Percentiles rank a stretch among this genome's conserved stretches.
Evolutionary conservation across 352 stramenopile species (phyloP).

Genomic region (Globisporangium sylvaticum): DNA sequence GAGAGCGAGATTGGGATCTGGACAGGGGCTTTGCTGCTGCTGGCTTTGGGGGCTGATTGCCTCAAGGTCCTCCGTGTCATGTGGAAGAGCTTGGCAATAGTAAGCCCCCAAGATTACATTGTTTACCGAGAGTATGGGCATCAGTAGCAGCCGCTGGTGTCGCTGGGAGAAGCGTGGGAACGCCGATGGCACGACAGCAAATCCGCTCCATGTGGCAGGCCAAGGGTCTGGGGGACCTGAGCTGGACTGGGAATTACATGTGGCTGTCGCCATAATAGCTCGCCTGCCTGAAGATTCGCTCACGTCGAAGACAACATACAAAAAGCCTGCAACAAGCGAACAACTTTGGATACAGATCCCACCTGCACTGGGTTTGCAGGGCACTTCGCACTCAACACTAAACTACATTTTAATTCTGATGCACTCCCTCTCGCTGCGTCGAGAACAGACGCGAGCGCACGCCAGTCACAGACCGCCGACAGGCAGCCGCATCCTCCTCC

Average conservation of each 20-base stretch:
- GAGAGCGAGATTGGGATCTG: neutral
- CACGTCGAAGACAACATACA: neutral
- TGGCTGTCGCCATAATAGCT: no score
- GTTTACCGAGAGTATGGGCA: no score
- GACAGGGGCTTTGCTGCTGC: neutral
- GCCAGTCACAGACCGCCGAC: no score
- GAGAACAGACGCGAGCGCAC: no score
- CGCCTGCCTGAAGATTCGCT: neutral
- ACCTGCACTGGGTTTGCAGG: neutral
- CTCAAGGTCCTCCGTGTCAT: neutral
- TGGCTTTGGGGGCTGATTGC: neutral
- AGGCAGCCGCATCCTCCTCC: no score
- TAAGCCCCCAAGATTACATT: neutral
- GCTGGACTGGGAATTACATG: neutral
- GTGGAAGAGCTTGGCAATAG: neutral
- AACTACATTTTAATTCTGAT: no score
- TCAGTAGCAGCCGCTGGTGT: no score
- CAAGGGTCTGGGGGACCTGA: neutral
- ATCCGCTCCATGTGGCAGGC: neutral
- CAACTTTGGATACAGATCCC: neutral
- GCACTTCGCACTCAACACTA: no score
- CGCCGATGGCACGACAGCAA: neutral
- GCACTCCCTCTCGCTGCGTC: no score
- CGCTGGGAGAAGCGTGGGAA: neutral
- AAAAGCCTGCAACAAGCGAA: neutral